Evolutionary conservation across 345 rosid genomes (phyloP).

Genomic region (rapeseed (Brassica napus)): DNA sequence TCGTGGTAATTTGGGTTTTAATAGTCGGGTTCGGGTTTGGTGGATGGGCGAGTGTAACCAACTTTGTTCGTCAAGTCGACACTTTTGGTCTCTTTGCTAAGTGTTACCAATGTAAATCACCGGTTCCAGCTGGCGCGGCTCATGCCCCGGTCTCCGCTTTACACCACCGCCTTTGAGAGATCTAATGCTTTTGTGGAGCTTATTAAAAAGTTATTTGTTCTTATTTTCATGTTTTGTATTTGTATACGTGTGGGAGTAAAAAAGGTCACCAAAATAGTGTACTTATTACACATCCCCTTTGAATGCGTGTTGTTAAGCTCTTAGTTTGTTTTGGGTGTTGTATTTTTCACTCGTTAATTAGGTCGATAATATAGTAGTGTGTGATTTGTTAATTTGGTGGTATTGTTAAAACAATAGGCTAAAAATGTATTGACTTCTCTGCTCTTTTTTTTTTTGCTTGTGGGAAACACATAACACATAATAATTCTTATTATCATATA

Average conservation of each 20-base stretch:
- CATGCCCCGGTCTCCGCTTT: slow-evolving; percentile 40
- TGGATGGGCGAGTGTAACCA: slow-evolving; percentile 98
- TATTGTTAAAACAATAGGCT: neutral
- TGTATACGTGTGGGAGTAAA: neutral
- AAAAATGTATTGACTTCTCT: neutral
- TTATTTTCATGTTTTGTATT: slow-evolving; percentile 42
- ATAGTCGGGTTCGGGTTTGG: slow-evolving; percentile 96
- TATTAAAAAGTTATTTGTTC: neutral
- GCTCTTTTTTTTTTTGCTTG: neutral
- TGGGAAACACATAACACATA: neutral
- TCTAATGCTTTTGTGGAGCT: slow-evolving; percentile 34
- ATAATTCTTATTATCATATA: neutral
- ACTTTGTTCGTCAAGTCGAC: slow-evolving; percentile 82
- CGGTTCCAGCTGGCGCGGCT: slow-evolving; percentile 41
- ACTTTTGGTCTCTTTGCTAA: slow-evolving; percentile 93
- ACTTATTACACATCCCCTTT: neutral
- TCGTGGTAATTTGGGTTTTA: slow-evolving; percentile 79
- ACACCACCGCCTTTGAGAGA: slow-evolving; percentile 48
- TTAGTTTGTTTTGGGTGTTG: neutral
- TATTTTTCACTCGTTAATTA: neutral
- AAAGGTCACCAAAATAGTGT: neutral
- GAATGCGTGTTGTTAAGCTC: neutral
- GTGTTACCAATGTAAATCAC: slow-evolving; percentile 96
- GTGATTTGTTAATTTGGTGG: neutral
- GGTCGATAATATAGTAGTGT: neutral